Evolutionary conservation across 2,329 filamentous ascomycete genomes (phyloP).

Genomic region (Pyrenophora graminea): DNA sequence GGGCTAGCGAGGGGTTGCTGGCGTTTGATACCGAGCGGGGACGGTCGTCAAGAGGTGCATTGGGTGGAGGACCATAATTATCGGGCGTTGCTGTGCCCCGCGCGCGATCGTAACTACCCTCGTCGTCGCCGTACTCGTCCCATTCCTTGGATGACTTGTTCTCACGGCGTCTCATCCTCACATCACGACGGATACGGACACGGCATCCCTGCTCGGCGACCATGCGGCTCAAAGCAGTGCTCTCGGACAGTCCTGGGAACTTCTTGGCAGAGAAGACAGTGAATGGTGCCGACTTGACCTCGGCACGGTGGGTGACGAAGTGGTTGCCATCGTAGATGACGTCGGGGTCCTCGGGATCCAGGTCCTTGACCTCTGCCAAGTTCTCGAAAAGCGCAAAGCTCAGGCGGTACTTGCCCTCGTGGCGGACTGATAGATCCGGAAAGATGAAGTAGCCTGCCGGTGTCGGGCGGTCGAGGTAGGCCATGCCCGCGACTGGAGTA

Average conservation of each 20-base stretch:
- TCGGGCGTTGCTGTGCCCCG: constrained; percentile 58
- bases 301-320: constrained; percentile 81
- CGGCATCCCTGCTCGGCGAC: constrained; percentile 97
- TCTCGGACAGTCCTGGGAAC: constrained; percentile 91
- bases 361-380: constrained; percentile 81
- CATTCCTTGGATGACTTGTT: constrained; percentile 70
- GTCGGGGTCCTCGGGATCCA: constrained; percentile 61
- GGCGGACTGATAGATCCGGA: constrained; percentile 91
- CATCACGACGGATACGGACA: constrained; percentile 91
- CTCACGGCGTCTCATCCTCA: constrained; percentile 85
- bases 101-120: constrained; percentile 51
- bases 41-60: constrained; percentile 50
- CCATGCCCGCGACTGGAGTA: constrained; percentile 92
- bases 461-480: constrained; percentile 84
- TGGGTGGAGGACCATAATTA: constrained; percentile 50
- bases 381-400: constrained; percentile 94
- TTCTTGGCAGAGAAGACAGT: constrained; percentile 96
- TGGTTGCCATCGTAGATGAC: constrained; percentile 49
- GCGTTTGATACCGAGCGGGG: constrained; percentile 66
- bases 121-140: constrained; percentile 65
- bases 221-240: constrained; percentile 83
- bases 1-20: constrained; percentile 48
- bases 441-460: constrained; percentile 94
- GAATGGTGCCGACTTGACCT: constrained; percentile 86
- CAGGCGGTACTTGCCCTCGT: constrained; percentile 90